phyloP scores from a whole-genome alignment of 805 yeast species.

The Cyberlindnera veronae region DNA sequence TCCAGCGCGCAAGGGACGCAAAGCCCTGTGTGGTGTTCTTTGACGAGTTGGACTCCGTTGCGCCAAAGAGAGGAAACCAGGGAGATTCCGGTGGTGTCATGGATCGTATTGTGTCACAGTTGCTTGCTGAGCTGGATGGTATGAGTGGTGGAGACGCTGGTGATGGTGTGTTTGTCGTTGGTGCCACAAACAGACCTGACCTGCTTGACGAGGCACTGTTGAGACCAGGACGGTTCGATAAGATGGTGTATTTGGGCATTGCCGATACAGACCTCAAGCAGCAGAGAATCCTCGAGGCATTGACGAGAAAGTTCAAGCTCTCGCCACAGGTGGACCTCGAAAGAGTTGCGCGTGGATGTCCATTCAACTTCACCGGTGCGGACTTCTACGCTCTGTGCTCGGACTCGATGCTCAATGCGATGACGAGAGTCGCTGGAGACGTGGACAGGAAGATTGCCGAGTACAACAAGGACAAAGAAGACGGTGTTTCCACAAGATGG shows the following conservation, averaged over 20 bases:
- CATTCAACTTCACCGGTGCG: conserved; percentile 95
- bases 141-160: conserved; percentile 77
- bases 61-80: conserved; percentile 97
- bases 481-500: conserved; percentile 63
- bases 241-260: conserved; percentile 89
- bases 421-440: conserved; percentile 81
- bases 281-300: conserved; percentile 76
- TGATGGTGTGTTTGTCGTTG: conserved; percentile 94
- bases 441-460: conserved; percentile 62
- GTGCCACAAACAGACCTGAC: conserved; percentile 98
- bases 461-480: conserved; percentile 44
- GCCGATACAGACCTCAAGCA: conserved; percentile 90
- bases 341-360: conserved; percentile 63
- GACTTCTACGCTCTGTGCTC: conserved; percentile 96
- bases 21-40: conserved; percentile 96
- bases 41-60: conserved; percentile 96
- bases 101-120: conserved; percentile 96
- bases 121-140: conserved; percentile 93
- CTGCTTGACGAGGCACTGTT: conserved; percentile 88
- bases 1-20: conserved; percentile 93
- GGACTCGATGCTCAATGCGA: conserved; percentile 93
- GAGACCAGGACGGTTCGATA: conserved; percentile 94
- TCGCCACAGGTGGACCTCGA: conserved; percentile 55
- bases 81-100: conserved; percentile 99
- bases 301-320: conserved; percentile 77